Evolutionary conservation across 2,329 filamentous ascomycete species (phyloP).

Genomic region (Geosmithia putterillii): DNA sequence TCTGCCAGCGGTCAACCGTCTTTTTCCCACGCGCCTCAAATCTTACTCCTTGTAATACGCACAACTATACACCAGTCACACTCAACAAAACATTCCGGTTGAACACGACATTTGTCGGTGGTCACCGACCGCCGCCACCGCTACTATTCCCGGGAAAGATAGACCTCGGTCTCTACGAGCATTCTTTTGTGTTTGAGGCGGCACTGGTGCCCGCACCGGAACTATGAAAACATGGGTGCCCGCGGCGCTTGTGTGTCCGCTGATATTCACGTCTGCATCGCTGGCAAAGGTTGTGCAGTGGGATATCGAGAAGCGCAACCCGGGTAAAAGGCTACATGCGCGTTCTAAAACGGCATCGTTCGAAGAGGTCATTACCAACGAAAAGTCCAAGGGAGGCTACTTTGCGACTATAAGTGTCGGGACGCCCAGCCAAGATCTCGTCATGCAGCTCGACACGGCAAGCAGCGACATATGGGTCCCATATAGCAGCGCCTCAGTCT

Average conservation of each 20-base stretch:
- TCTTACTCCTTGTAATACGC: too few species aligned
- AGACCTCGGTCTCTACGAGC: background rate
- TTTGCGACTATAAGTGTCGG: constrained; percentile 45
- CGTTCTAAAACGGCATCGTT: constrained; percentile 23
- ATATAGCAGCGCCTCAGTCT: constrained; percentile 22
- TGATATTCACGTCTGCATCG: background rate
- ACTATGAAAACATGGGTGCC: background rate
- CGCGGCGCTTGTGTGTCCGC: background rate
- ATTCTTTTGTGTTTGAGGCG: background rate
- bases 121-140: background rate
- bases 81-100: background rate
- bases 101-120: background rate
- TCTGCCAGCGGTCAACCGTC: background rate
- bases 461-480: constrained; percentile 55
- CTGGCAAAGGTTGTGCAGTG: constrained; percentile 29
- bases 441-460: constrained; percentile 51
- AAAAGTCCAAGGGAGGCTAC: constrained; percentile 33
- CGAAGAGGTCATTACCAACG: constrained; percentile 30
- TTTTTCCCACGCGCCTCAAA: background rate
- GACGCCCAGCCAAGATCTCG: constrained; percentile 42
- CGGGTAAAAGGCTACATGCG: constrained; percentile 16
- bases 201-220: background rate
- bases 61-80: too few species aligned
- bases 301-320: constrained; percentile 28
- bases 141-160: background rate